Conservation (phyloP, 768 basidiomycete genomes). For the Phylloporus sp. region DNA sequence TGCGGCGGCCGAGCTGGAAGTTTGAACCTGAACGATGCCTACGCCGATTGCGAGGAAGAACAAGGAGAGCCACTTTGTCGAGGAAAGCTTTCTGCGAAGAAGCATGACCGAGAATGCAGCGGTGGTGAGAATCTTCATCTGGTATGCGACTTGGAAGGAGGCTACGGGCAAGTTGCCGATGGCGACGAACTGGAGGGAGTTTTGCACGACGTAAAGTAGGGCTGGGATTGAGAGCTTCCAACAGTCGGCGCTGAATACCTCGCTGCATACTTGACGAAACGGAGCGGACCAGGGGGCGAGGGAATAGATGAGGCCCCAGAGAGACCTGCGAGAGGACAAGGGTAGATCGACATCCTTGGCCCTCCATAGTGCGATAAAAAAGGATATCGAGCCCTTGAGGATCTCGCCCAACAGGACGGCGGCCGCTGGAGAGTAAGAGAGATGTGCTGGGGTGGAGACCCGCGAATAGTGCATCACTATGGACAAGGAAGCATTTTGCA, state of each 20-base stretch:
- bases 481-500: constrained; percentile 92
- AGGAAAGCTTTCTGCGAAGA: constrained; percentile 66
- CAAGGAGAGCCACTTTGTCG: constrained; percentile 81
- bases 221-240: constrained; percentile 99
- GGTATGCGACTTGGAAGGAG: constrained; percentile 96
- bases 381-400: constrained; percentile 89
- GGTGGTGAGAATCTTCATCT: constrained; percentile 98
- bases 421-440: constrained; percentile 87
- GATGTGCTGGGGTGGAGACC: constrained; percentile 69
- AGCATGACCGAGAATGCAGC: constrained; percentile 87
- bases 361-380: constrained; percentile 70
- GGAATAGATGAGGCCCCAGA: constrained; percentile 32
- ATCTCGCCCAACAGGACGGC: constrained; percentile 95
- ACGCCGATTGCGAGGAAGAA: constrained; percentile 89
- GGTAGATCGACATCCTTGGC: constrained; percentile 41
- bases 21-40: constrained; percentile 92
- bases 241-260: constrained; percentile 87
- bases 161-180: constrained; percentile 93
- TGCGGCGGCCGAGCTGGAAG: constrained; percentile 34
- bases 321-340: constrained; percentile 38
- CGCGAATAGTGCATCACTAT: constrained; percentile 99
- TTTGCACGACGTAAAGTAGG: constrained; percentile 92
- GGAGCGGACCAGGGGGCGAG: constrained; percentile 45
- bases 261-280: constrained; percentile 54
- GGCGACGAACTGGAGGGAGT: constrained; percentile 95